These are phyloP conservation scores for Hemerocallis citrina DNA, from an alignment of 106 monocot species.

Conservation along the genomic window DNA sequence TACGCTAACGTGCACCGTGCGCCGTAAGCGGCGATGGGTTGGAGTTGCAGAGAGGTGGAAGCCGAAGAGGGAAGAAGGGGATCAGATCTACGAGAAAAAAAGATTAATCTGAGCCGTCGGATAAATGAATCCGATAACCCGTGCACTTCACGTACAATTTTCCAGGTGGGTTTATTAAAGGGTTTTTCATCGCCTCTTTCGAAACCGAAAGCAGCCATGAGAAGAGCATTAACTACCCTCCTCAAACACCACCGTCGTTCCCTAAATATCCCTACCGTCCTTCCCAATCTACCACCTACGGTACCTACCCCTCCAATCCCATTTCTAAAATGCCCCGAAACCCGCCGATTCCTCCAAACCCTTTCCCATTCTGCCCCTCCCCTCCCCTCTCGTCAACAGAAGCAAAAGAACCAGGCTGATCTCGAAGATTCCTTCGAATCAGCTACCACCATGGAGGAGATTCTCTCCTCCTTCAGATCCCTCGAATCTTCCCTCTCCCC, in stretches of 20 bases:
- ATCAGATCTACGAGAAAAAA: not conserved
- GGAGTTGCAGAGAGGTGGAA: too few species aligned
- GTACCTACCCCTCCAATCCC: not conserved
- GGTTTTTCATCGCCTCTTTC: too few species aligned
- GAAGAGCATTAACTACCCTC: too few species aligned
- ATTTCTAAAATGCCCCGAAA: slow-evolving; percentile 9
- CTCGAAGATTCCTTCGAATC: slow-evolving; percentile 62
- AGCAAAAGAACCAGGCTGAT: slow-evolving; percentile 14
- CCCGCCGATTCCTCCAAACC: slow-evolving; percentile 5
- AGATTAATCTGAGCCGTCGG: too few species aligned
- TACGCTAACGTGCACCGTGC: not conserved
- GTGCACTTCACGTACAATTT: too few species aligned
- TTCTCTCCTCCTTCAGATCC: slow-evolving; percentile 44
- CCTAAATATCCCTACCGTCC: not conserved
- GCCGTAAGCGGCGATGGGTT: not conserved
- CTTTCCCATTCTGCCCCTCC: slow-evolving; percentile 9
- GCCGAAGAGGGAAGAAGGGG: not conserved
- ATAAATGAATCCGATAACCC: too few species aligned
- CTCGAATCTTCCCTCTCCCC: slow-evolving; percentile 31
- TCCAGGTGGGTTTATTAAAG: too few species aligned
- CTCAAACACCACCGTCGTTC: not conserved
- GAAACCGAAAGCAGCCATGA: too few species aligned
- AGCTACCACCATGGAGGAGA: slow-evolving; percentile 53
- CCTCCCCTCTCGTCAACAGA: slow-evolving; percentile 14
- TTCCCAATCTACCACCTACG: too few species aligned